phyloP scores from a whole-genome alignment of 2,329 filamentous ascomycete genomes.

The Claviceps pazoutovae region DNA sequence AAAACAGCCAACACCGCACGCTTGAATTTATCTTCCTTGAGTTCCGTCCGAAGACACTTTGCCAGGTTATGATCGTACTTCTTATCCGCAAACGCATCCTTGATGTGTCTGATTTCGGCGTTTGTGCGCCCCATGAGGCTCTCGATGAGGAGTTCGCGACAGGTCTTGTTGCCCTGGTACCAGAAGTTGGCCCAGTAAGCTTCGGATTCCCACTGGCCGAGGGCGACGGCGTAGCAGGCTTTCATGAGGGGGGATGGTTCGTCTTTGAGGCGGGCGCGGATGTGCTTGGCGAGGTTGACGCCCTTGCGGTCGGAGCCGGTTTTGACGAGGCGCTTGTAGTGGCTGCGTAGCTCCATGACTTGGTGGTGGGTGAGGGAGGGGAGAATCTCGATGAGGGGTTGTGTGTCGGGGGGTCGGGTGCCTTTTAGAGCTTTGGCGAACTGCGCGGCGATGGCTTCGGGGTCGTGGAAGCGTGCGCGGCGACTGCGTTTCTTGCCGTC shows the following conservation, averaged over 20 bases:
- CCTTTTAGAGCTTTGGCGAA: constrained; percentile 63
- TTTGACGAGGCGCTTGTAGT: constrained; percentile 86
- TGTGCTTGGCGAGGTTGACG: constrained; percentile 76
- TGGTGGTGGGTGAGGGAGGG: constrained; percentile 78
- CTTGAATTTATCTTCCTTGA: constrained; percentile 94
- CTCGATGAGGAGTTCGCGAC: constrained; percentile 84
- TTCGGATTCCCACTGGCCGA: constrained; percentile 84
- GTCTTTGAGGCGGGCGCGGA: constrained; percentile 62
- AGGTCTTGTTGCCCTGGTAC: constrained; percentile 78
- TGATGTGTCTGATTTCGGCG: constrained; percentile 75
- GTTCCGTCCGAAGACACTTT: constrained; percentile 80
- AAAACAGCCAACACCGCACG: constrained; percentile 72
- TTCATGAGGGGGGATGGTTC: constrained; percentile 70
- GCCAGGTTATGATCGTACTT: constrained; percentile 73
- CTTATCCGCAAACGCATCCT: constrained; percentile 78
- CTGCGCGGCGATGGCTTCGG: constrained; percentile 60
- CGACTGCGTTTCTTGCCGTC: constrained; percentile 35
- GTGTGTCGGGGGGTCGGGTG: constrained; percentile 50
- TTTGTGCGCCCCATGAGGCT: constrained; percentile 82
- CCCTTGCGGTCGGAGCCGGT: constrained; percentile 58
- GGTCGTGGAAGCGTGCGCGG: constrained; percentile 70
- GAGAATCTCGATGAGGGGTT: constrained; percentile 67
- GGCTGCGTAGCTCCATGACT: constrained; percentile 67
- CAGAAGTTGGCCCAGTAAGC: constrained; percentile 98
- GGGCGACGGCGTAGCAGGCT: constrained; percentile 75